These are phyloP conservation scores for Globomyces sp. DNA, from an alignment of 371 early-diverging fungal species.

Conservation along the genomic window DNA sequence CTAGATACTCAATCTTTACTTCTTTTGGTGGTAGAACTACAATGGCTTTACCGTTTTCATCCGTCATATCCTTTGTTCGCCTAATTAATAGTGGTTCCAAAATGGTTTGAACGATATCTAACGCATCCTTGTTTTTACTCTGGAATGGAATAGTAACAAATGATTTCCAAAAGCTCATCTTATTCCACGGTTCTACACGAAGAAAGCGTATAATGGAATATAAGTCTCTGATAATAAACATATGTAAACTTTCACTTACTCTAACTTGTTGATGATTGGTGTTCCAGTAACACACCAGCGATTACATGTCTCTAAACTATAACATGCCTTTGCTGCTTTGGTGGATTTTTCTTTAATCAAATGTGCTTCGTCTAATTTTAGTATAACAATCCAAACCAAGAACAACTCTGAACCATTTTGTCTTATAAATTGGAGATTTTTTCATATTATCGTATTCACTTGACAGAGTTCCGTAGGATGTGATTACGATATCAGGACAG, in stretches of 20 bases:
- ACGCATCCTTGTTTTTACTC: constrained; percentile 53
- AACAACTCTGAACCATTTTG: constrained; percentile 54
- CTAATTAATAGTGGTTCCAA: constrained; percentile 66
- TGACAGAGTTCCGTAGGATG: constrained; percentile 65
- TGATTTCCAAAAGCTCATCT: constrained; percentile 61
- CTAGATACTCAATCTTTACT: constrained; percentile 58
- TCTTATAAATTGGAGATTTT: constrained; percentile 23
- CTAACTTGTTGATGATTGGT: constrained; percentile 56
- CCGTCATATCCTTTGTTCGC: constrained; percentile 64
- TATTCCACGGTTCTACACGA: constrained; percentile 67
- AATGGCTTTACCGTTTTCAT: constrained; percentile 57
- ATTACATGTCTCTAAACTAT: constrained; percentile 57
- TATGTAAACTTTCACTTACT: constrained; percentile 14
- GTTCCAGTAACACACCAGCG: constrained; percentile 83
- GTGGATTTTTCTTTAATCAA: constrained; percentile 64
- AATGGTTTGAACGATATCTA: constrained; percentile 61
- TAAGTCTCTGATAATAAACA: constrained; percentile 54
- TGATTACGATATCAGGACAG: constrained; percentile 40
- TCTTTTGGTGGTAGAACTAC: constrained; percentile 60
- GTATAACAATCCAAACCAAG: constrained; percentile 25
- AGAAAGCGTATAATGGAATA: constrained; percentile 80
- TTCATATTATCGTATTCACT: constrained; percentile 41
- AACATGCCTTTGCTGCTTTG: constrained; percentile 60
- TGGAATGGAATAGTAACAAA: constrained; percentile 66
- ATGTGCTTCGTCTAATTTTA: constrained; percentile 67